Conservation (phyloP, 805 yeast species). For the Saccharomycopsis amapae region DNA sequence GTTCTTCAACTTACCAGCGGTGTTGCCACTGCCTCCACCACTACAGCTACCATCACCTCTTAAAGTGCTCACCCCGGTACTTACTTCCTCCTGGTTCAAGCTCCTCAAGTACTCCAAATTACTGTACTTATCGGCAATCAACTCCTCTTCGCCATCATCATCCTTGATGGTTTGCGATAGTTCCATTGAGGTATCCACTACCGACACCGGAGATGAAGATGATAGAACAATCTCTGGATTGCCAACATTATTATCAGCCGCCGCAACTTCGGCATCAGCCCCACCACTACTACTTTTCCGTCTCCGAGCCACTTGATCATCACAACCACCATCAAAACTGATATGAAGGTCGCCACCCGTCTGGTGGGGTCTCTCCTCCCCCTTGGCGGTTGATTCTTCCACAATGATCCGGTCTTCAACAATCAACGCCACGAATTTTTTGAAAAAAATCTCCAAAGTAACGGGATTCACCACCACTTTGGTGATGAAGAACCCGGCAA, state of each 20-base stretch:
- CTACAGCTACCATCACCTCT: neutral
- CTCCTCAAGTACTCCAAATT: conserved; percentile 14
- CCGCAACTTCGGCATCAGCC: neutral
- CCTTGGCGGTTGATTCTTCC: too few species aligned
- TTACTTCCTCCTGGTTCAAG: neutral
- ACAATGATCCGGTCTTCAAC: neutral
- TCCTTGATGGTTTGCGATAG: neutral
- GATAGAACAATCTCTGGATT: neutral
- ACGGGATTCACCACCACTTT: neutral
- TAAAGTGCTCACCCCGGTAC: neutral
- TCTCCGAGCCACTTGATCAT: neutral
- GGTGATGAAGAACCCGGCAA: neutral
- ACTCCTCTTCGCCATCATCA: conserved; percentile 15
- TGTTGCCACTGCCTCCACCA: neutral
- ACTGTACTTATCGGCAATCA: conserved; percentile 14
- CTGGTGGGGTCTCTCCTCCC: neutral
- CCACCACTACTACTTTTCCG: neutral
- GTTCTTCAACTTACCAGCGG: too few species aligned
- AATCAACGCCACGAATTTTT: neutral
- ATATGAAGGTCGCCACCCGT: neutral
- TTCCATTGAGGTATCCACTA: neutral
- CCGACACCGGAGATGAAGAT: neutral
- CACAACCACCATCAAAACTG: neutral
- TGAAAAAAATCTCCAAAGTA: neutral
- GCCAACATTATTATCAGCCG: neutral